Conservation (phyloP, 2,329 filamentous ascomycete species). For the Pseudopithomyces maydicus region DNA sequence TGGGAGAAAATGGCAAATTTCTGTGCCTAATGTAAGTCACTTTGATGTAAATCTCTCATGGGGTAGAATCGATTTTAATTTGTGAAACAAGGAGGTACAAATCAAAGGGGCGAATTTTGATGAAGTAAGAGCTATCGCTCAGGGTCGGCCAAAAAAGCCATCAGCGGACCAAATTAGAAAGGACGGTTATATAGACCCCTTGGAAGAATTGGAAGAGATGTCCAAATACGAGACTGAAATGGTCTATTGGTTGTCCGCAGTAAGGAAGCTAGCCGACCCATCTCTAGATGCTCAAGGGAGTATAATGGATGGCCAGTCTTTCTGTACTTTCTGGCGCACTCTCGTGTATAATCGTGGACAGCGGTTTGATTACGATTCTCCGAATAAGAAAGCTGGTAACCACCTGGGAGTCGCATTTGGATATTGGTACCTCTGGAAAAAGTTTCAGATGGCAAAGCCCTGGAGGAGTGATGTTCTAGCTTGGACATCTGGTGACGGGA, state of each 20-base stretch:
- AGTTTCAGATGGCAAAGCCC: conserved; percentile 11
- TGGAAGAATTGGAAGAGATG: conserved; percentile 1
- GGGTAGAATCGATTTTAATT: neutral
- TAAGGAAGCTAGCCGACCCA: conserved; percentile 11
- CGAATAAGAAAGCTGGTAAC: conserved; percentile 1
- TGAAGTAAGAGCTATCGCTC: neutral
- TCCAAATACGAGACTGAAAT: conserved; percentile 11
- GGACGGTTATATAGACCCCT: neutral
- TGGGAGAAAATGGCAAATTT: neutral
- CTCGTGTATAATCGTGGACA: conserved; percentile 14
- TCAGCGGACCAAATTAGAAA: neutral
- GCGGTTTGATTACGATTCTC: conserved; percentile 6
- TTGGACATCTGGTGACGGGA: neutral
- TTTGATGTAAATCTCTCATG: neutral
- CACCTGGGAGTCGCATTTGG: conserved; percentile 7
- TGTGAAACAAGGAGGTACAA: conserved; percentile 6
- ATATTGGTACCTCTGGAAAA: conserved; percentile 16
- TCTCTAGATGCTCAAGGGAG: conserved; percentile 2
- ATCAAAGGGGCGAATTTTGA: conserved; percentile 14
- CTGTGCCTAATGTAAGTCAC: conserved; percentile 8
- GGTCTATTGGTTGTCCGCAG: conserved; percentile 11
- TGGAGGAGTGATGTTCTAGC: conserved; percentile 1
- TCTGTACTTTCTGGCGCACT: conserved; percentile 15
- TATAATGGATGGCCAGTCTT: conserved; percentile 12
- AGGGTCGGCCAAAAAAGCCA: conserved; percentile 1